Base-by-base conservation (phyloP, 2,329 filamentous ascomycete genomes). In the Sarocladium oryzae region DNA sequence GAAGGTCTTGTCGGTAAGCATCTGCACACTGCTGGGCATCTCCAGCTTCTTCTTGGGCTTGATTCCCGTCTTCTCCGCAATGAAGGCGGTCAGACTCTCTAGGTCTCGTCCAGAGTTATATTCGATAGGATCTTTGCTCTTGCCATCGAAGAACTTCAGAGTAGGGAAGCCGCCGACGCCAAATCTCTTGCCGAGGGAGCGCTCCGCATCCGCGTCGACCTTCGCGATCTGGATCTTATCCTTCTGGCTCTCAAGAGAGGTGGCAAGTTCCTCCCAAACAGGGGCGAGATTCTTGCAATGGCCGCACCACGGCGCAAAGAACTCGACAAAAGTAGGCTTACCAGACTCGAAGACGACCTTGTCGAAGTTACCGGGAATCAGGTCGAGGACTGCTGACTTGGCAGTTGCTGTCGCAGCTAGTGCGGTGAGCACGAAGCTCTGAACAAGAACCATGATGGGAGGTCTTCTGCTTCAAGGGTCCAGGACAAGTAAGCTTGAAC, bases 261-360 rank as follows among this genome's bases (percentile, higher is more conserved):
- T 69, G 43, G 83, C 93, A 38, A 99, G 83, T 66, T 99, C 88
- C 69, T 99, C 93, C 71, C 95, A 99, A 54, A 95, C 76, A 48
- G 93, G 95, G 15, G 93, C 93, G 30, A 99, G 86, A 64, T 76
- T 95, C 81, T 97, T 97, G 89, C 93, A 99, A 79, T 99, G 93
- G 28, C 93, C 95, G 66, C 93, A 99, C 93, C 93, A 99, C 21
- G 92, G 91, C 30, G 93, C 93, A 66, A 95, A 97, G 81, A 99
- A 99, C 70, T 97, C 91, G 61, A 97, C 90, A 23, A 99, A 84
- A 0, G 93, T 91, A 38, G 93, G 92, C 76, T 95, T 97, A 70
- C 90, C 90, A 41, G 88, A 92, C 68, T 95, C 83, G 54, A 96
- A 78, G 57, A 96, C 89, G 51, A 96, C 78, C 45, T 85, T 74